These are phyloP conservation scores for Trametes versicolor DNA, from an alignment of 1,284 basidiomycete species.

Conservation along the genomic window DNA sequence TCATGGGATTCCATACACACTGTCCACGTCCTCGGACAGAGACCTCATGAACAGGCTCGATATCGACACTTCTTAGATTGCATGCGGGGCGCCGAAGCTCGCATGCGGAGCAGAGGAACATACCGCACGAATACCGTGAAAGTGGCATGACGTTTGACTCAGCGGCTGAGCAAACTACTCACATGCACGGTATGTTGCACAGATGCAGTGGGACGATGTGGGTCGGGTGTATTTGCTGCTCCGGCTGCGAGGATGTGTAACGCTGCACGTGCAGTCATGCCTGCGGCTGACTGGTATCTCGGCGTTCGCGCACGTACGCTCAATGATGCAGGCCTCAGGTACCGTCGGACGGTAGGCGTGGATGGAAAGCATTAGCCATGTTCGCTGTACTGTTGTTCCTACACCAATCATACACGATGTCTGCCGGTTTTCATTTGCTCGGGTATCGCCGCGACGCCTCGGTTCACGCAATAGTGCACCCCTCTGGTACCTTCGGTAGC, in stretches of 20 bases:
- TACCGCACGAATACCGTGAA: constrained; percentile 1
- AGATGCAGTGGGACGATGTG: background rate
- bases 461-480: constrained; percentile 53
- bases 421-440: background rate
- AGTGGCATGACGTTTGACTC: constrained; percentile 1
- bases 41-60: background rate
- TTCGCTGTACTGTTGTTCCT: background rate
- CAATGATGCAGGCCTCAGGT: background rate
- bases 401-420: constrained; percentile 9
- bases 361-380: constrained; percentile 3
- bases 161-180: constrained; percentile 11
- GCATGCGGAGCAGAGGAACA: background rate
- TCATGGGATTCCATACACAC: background rate
- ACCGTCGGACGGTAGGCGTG: background rate
- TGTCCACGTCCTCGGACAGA: background rate
- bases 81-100: background rate
- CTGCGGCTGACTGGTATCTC: background rate
- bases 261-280: background rate
- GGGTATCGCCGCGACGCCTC: constrained; percentile 7
- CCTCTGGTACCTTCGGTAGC: constrained; percentile 62
- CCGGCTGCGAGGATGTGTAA: background rate
- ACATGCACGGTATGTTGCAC: background rate
- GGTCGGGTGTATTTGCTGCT: background rate
- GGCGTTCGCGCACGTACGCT: too few relatives aligned
- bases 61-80: background rate